Base-by-base conservation (phyloP, 176 grass and related monocot genomes). In the sorghum (Sorghum bicolor) region DNA sequence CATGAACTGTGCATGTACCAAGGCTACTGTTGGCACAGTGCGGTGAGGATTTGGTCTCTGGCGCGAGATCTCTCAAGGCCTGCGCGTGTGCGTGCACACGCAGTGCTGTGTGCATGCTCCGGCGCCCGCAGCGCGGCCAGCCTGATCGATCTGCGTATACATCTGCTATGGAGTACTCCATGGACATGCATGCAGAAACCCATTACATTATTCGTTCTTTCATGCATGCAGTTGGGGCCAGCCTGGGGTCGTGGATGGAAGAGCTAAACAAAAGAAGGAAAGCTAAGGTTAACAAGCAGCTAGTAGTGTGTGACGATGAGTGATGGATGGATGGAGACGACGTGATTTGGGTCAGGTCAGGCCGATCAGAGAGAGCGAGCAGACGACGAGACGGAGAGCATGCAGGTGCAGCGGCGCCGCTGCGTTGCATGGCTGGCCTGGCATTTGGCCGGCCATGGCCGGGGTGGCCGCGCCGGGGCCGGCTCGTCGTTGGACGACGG, bases 301-400 rank as follows among this genome's bases (percentile, higher is more conserved):
- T 4, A 8, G 64, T 8, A 17, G 5, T 6, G 15, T 1, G 19
- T 19, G 57, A 16, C 14, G 67, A 29, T 31, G 50, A 34, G 38
- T 60, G 87, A 75, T 14, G 86, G 60, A 80, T 43, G 43, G 81
- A 92, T 66, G 29, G 85, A 86, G 67, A 64, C 67, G 63, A 50
- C 74, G 77, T 86, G 90, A 92, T 95, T 74, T 85, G 75, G 78
- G 84, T 83, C 80, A 24, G 76, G 14, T 61, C 57, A 81, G 74
- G 65, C 28, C 62, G 26, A n/a, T 13, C 55, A 60, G 41, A 67
- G 29, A 6, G 67, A 2, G 3, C 24, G 53, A 38, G 48, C 3
- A 52, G 48, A 52, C 48, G 48, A 50, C 43, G 44, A 2, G 55
- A 11, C 6, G 80, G 34, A 75, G 29, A 30, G 70, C 69, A 57